These are phyloP conservation scores for Auricularia sp. DNA, from an alignment of 768 basidiomycete species.

Conservation along the genomic window DNA sequence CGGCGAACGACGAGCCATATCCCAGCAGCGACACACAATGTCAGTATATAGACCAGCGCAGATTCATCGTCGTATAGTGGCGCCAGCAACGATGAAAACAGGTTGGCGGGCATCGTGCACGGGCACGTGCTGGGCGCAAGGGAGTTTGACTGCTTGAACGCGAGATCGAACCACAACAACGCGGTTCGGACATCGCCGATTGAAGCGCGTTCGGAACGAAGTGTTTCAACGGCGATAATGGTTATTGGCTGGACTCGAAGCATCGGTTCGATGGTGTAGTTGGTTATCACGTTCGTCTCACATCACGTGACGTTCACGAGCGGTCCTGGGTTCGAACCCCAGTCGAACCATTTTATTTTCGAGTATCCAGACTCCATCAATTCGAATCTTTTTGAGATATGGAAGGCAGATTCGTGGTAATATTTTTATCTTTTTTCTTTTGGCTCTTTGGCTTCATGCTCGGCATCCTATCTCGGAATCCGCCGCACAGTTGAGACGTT, in stretches of 20 bases:
- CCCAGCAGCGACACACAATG: constrained; percentile 63
- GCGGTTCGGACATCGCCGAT: not conserved
- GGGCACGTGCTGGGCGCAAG: not conserved
- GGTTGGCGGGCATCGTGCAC: constrained; percentile 14
- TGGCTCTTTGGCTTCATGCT: no score
- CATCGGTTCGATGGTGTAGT: not conserved
- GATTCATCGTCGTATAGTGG: constrained; percentile 43
- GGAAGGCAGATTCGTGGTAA: not conserved
- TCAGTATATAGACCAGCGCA: constrained; percentile 57
- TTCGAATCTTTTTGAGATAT: not conserved
- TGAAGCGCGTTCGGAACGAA: not conserved
- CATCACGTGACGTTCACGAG: not conserved
- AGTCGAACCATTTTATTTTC: not conserved
- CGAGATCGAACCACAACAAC: not conserved
- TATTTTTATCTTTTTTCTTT: no score
- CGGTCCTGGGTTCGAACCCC: not conserved
- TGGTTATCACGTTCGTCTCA: not conserved
- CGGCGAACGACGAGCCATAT: constrained; percentile 72
- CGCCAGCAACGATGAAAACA: constrained; percentile 34
- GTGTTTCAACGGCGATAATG: not conserved
- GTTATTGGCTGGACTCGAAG: not conserved
- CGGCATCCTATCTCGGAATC: no score
- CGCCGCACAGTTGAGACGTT: no score
- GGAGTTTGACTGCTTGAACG: not conserved
- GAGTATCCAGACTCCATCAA: not conserved